A percentile compares a stretch with the other conserved stretches of the same genome.
Evolutionary conservation across 176 grass and related monocot species (phyloP).

Genomic region (Triticum dicoccoides): DNA sequence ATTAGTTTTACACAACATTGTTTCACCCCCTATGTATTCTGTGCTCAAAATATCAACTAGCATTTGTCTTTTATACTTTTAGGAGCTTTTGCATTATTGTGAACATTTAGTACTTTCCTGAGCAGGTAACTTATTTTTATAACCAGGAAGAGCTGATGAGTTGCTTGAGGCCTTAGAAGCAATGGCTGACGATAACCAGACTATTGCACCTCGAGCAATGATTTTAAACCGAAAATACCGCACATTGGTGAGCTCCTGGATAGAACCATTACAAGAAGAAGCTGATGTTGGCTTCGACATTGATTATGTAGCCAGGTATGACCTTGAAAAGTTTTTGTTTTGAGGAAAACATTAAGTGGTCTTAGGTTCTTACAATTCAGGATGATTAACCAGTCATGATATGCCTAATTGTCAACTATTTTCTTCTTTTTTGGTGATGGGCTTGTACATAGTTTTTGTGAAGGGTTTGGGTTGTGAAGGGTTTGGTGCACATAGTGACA

Average conservation of each 20-base stretch:
- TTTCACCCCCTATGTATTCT: conserved; percentile 12
- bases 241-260: conserved; percentile 96
- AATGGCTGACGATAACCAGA: conserved; percentile 77
- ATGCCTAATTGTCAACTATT: background rate
- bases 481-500: background rate
- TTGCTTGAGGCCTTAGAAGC: conserved; percentile 92
- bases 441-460: background rate
- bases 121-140: conserved; percentile 65
- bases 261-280: conserved; percentile 99
- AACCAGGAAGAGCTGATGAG: conserved; percentile 92
- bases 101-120: conserved; percentile 55
- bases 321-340: background rate
- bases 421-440: background rate
- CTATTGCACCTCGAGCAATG: conserved; percentile 84
- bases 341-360: background rate
- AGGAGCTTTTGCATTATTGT: conserved; percentile 39
- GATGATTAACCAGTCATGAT: conserved; percentile 1
- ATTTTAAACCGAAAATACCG: conserved; percentile 94
- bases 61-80: conserved; percentile 23
- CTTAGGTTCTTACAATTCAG: conserved; percentile 18
- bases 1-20: background rate
- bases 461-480: background rate
- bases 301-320: conserved; percentile 94
- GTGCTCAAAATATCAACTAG: conserved; percentile 7
- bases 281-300: conserved; percentile 91